Evolutionary conservation across 1,284 basidiomycete species (phyloP).

Genomic region (Moniliophthora roreri): DNA sequence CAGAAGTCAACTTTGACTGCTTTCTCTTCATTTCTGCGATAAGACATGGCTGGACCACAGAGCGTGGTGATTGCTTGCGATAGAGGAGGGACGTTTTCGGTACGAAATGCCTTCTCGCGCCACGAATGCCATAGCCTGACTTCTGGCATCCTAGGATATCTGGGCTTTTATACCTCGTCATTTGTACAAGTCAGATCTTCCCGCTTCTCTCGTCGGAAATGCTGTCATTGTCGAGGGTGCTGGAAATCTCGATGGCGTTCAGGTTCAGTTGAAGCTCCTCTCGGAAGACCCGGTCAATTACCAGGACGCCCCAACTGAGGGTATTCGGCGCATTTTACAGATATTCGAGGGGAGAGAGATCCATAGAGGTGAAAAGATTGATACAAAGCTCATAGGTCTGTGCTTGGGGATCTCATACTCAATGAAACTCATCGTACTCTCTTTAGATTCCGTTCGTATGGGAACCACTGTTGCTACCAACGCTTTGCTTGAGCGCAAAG

Average conservation of each 20-base stretch:
- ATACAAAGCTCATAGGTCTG: constrained; percentile 58
- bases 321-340: constrained; percentile 67
- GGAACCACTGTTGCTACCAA: constrained; percentile 79
- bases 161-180: constrained; percentile 7
- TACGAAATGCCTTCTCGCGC: background rate
- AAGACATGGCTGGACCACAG: background rate
- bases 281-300: constrained; percentile 44
- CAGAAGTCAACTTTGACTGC: too few relatives aligned
- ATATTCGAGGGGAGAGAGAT: constrained; percentile 47
- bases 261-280: constrained; percentile 4
- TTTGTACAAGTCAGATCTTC: constrained; percentile 1
- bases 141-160: background rate
- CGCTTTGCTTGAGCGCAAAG: constrained; percentile 71
- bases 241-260: constrained; percentile 2
- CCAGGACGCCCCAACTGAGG: constrained; percentile 71
- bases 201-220: constrained; percentile 1
- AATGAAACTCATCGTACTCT: background rate
- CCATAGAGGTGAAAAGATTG: constrained; percentile 47
- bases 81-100: constrained; percentile 5
- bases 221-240: background rate
- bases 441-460: constrained; percentile 61
- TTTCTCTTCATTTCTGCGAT: too few relatives aligned
- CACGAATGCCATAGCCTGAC: background rate
- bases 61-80: background rate
- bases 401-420: constrained; percentile 4